phyloP scores from a whole-genome alignment of 2,329 filamentous ascomycete species.

The Aspergillus amoenus region DNA sequence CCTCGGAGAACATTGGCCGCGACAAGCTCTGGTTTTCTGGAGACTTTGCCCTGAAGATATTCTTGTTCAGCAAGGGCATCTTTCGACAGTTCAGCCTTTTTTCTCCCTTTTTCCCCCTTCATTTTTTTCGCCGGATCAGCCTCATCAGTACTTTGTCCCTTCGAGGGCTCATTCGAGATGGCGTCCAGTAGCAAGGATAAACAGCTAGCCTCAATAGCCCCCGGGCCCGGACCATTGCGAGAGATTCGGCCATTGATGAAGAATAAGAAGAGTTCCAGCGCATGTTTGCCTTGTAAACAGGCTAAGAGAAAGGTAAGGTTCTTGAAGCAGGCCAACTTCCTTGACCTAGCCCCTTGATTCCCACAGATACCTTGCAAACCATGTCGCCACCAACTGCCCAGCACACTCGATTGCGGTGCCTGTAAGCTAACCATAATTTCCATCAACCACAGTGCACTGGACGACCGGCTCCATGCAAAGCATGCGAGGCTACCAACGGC shows the following conservation, averaged over 20 bases:
- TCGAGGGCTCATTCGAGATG: slow-evolving; percentile 10
- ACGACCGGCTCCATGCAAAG: slow-evolving; percentile 34
- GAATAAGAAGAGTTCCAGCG: slow-evolving; percentile 38
- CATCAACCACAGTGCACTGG: slow-evolving; percentile 34
- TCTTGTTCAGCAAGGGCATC: neutral
- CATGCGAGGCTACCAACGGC: slow-evolving; percentile 30
- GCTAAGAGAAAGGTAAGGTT: slow-evolving; percentile 36
- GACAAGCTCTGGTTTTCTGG: neutral
- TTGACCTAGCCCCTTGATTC: neutral
- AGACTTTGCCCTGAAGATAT: neutral
- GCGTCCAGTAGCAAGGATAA: slow-evolving; percentile 20
- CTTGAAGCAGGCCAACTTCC: neutral
- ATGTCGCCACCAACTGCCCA: neutral
- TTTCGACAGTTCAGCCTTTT: neutral
- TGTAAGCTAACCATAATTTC: slow-evolving; percentile 3
- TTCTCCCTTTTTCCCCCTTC: neutral
- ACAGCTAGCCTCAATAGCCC: slow-evolving; percentile 29
- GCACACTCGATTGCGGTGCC: neutral
- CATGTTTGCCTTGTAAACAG: slow-evolving; percentile 35
- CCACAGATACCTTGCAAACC: neutral
- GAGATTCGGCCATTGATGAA: slow-evolving; percentile 23
- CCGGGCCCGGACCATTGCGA: slow-evolving; percentile 22
- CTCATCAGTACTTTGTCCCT: no score
- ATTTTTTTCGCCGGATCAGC: neutral
- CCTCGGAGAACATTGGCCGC: neutral